phyloP scores from a whole-genome alignment of 2,329 filamentous ascomycete genomes.

The Cladosporium sp. region DNA sequence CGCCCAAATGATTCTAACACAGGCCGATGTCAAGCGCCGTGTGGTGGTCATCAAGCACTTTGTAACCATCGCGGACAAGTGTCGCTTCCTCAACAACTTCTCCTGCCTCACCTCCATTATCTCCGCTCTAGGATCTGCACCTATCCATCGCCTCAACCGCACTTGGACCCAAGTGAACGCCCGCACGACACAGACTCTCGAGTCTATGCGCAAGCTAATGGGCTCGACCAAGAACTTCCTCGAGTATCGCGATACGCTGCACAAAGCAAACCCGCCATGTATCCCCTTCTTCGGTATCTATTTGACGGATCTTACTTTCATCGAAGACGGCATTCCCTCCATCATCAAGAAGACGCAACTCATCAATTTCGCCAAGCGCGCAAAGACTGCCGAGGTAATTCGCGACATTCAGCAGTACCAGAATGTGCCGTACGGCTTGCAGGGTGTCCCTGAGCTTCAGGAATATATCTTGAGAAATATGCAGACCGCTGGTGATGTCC shows the following conservation, averaged over 20 bases:
- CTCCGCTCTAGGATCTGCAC: slow-evolving; percentile 88
- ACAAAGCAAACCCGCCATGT: slow-evolving; percentile 90
- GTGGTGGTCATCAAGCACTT: slow-evolving; percentile 99
- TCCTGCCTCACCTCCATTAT: slow-evolving; percentile 97
- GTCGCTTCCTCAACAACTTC: slow-evolving; percentile 89
- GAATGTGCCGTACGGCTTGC: slow-evolving; percentile 90
- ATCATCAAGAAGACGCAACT: slow-evolving; percentile 94
- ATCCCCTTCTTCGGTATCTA: slow-evolving; percentile 99
- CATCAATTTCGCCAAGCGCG: slow-evolving; percentile 98
- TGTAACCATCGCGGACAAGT: slow-evolving; percentile 96
- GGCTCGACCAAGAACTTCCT: slow-evolving; percentile 97
- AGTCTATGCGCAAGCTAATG: slow-evolving; percentile 93
- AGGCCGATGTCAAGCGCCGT: slow-evolving; percentile 90
- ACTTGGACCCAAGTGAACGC: slow-evolving; percentile 94
- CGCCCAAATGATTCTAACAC: slow-evolving; percentile 95
- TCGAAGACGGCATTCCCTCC: slow-evolving; percentile 95
- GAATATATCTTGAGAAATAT: slow-evolving; percentile 97
- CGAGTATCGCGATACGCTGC: slow-evolving; percentile 89
- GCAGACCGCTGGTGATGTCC: slow-evolving; percentile 90
- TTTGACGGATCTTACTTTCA: slow-evolving; percentile 94
- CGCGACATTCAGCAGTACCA: slow-evolving; percentile 98
- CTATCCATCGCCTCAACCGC: slow-evolving; percentile 86
- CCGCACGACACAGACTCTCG: slow-evolving; percentile 72
- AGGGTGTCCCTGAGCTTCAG: slow-evolving; percentile 85
- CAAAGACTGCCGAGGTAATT: slow-evolving; percentile 97